Evolutionary conservation across 1,139 yeast genomes (phyloP).

Genomic region (Debaryomyces coudertii): DNA sequence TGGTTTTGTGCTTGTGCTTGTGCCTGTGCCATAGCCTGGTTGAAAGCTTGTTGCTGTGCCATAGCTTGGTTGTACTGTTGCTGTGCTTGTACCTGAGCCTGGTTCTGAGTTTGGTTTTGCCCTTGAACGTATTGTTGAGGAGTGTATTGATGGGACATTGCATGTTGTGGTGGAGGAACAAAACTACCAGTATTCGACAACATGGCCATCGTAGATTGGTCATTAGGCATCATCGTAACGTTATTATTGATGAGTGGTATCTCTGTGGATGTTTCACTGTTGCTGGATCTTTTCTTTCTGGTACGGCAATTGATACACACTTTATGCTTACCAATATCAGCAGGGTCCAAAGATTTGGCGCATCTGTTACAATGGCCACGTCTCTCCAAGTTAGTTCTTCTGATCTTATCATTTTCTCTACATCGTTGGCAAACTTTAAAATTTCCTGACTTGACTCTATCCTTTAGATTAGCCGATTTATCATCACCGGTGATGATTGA

Average conservation of each 20-base stretch:
- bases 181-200: conserved; percentile 11
- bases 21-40: conserved; percentile 31
- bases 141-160: conserved; percentile 12
- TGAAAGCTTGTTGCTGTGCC: conserved; percentile 20
- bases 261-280: conserved; percentile 16
- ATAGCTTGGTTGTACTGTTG: conserved; percentile 16
- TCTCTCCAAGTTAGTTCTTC: conserved; percentile 58
- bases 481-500: conserved; percentile 37
- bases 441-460: conserved; percentile 28
- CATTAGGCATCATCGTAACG: conserved; percentile 14
- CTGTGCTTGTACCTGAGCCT: conserved; percentile 14
- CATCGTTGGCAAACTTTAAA: conserved; percentile 67
- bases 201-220: conserved; percentile 15
- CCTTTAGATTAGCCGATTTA: conserved; percentile 17
- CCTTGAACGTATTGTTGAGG: conserved; percentile 13
- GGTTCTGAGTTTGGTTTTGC: conserved; percentile 15
- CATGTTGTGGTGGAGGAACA: conserved; percentile 11
- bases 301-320: conserved; percentile 57
- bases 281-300: conserved; percentile 47
- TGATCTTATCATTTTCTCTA: conserved; percentile 59
- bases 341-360: conserved; percentile 48
- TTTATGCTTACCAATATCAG: conserved; percentile 55
- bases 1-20: conserved; percentile 14
- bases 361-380: conserved; percentile 66
- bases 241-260: conserved; percentile 12